Evolutionary conservation across 2,329 filamentous ascomycete genomes (phyloP), one percentile per base, ranked within the genome.

Genomic region (Aspergillus puulaauensis): DNA sequence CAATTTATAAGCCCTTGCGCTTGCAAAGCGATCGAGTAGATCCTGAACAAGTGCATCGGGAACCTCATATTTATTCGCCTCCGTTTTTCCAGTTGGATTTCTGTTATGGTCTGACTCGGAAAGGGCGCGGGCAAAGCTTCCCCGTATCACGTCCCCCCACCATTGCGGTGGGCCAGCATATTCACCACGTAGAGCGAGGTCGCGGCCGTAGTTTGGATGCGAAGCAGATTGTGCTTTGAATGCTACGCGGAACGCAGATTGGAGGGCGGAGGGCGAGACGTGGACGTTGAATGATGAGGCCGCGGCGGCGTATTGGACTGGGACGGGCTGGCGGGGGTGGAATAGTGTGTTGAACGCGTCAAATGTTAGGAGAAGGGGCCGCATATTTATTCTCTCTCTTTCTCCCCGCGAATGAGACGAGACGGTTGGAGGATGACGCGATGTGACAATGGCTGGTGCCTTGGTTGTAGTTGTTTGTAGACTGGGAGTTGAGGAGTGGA

Each of bases 261-360:
- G 61, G 45, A 76, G 57, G 11, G 60, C 64, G 17, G 67, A 54
- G 6, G 69, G 52, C 19, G 70, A 71, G 54, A 73, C 48, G 27
- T 66, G 65, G 23, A 79, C 60, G 17, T 74, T 70, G 61, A 72
- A 75, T 54, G 68, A 54, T 57, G 71, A 67, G 14, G 77, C 77
- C 48, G 71, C 65, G 11, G 71, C 61, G 24, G 73, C 66, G 65
- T 80, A 80, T 61, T 78, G 75, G 7, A 69, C 64, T 6, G 73
- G 66, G 33, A 80, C 64, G 2, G 77, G 71, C 3, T 64, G 61
- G 56, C 72, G 72, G 0, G 78, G 77, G 51, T 74, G 63, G 63
- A 79, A 79, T 48, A 80, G 60, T 3, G 78, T 80, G 21, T 71
- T 73, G 56, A 79, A 77, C 35, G 77, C 77, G 64, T 80, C 78